Evolutionary conservation across 2,329 filamentous ascomycete genomes (phyloP).

Genomic region (Calonectria multiphialidica): DNA sequence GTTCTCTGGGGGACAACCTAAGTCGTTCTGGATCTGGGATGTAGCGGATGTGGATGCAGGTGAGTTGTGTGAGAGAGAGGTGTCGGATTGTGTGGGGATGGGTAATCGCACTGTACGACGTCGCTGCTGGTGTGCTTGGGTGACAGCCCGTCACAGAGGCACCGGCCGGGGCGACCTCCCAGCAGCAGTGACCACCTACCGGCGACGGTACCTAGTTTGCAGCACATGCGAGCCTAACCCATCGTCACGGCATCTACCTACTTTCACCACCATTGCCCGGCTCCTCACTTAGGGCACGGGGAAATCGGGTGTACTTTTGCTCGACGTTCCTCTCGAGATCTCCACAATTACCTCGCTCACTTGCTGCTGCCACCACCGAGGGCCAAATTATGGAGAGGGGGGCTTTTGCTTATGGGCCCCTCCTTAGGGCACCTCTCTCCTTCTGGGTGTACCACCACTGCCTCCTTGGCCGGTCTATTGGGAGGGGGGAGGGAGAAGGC

Average conservation of each 20-base stretch:
- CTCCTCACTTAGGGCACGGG: background rate
- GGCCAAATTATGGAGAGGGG: background rate
- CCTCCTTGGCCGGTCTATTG: background rate
- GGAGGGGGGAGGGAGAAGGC: background rate
- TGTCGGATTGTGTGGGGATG: constrained; percentile 17
- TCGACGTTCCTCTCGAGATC: background rate
- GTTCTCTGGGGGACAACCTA: constrained; percentile 36
- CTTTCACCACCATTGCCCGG: background rate
- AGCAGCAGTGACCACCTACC: background rate
- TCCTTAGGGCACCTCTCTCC: constrained; percentile 1
- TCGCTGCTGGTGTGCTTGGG: background rate
- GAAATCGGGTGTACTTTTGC: background rate
- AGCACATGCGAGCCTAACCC: background rate
- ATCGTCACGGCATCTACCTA: background rate
- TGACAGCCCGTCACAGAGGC: no score
- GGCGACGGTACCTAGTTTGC: background rate
- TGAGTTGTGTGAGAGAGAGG: constrained; percentile 30
- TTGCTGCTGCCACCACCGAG: background rate
- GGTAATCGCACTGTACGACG: constrained; percentile 15
- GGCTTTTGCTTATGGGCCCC: background rate
- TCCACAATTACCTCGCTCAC: constrained; percentile 1
- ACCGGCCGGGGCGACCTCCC: no score
- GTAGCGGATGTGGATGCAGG: constrained; percentile 36
- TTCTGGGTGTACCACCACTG: background rate
- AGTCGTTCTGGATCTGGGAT: constrained; percentile 40